Conservation (phyloP, 345 rosid species). For the Citrus trifoliata region DNA sequence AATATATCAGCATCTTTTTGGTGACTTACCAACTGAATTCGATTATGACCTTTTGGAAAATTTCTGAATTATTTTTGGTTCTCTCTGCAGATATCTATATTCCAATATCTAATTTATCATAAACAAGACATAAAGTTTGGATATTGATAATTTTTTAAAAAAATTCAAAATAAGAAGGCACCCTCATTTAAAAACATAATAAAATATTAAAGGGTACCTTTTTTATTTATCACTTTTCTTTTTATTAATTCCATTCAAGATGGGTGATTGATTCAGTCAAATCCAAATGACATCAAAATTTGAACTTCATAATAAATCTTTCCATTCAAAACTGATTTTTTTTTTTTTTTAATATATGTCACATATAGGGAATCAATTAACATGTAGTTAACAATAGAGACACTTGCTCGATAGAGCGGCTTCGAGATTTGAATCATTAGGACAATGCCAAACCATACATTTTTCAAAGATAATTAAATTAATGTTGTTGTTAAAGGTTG, state of each 20-base stretch:
- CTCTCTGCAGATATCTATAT: no score
- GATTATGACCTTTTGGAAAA: neutral
- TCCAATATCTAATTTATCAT: neutral
- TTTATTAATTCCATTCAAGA: no score
- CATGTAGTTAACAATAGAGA: no score
- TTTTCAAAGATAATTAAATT: neutral
- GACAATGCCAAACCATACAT: neutral
- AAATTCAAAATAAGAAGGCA: neutral
- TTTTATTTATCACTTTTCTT: no score
- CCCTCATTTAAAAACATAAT: neutral
- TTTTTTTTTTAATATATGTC: neutral
- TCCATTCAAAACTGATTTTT: neutral
- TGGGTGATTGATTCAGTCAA: neutral
- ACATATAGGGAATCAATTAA: neutral
- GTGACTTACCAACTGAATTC: slow-evolving; percentile 2
- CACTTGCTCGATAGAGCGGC: no score
- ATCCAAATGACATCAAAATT: neutral
- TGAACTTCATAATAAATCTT: neutral
- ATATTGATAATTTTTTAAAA: neutral
- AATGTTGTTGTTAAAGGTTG: neutral
- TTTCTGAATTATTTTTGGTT: neutral
- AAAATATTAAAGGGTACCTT: neutral
- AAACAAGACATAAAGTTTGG: neutral
- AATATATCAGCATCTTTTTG: neutral
- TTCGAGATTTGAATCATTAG: no score